Evolutionary conservation across 164 flowering plant species (phyloP), one percentile per base, ranked within the genome.

Genomic region (Stephania yunnanensis): DNA sequence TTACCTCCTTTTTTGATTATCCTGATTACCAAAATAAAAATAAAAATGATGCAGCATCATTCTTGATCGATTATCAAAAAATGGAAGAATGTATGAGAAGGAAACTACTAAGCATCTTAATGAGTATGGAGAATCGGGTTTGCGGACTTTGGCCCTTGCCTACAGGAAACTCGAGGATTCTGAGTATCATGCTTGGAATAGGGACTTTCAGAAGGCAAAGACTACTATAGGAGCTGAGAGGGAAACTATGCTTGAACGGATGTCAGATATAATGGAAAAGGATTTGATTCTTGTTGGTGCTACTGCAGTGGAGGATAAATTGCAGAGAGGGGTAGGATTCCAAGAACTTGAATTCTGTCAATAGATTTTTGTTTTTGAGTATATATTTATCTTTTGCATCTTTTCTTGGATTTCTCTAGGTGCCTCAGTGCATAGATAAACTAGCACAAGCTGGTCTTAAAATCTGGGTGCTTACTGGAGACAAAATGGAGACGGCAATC

Each of bases 391-490:
- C 22, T 19, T 22, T 20, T 46, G 50, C 61, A 31, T 50, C 58
- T 48, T 48, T 58, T 53, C 76, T 76, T 15, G 55, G 22, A 78
- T 73, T 53, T 73, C 50, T 61, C 15, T 77, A 96, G 99, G 99
- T 96, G 77, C 99, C 99, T 78, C 93, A 94, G 76, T 96, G 99
- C 81, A 96, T 96, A 64, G 99, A 96, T 82, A 94, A 94, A 83
- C 90, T 96, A 69, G 99, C 99, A 61, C 99, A 94, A 85, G 99
- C 99, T 80, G 99, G 99, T 82, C 92, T 96, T 53, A 96, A 96
- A 86, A 79, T 96, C 78, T 96, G 99, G 99, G 97, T 96, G 75
- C 87, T 96, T 83, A 96, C 99, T 30, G 99, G 99, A 71, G 99
- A 96, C 82, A 96, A 94, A 84, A 91, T 92, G 97, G 99, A 96